These are phyloP conservation scores for Trichophyton rubrum DNA, from an alignment of 2,329 filamentous ascomycete species.

Conservation along the genomic window DNA sequence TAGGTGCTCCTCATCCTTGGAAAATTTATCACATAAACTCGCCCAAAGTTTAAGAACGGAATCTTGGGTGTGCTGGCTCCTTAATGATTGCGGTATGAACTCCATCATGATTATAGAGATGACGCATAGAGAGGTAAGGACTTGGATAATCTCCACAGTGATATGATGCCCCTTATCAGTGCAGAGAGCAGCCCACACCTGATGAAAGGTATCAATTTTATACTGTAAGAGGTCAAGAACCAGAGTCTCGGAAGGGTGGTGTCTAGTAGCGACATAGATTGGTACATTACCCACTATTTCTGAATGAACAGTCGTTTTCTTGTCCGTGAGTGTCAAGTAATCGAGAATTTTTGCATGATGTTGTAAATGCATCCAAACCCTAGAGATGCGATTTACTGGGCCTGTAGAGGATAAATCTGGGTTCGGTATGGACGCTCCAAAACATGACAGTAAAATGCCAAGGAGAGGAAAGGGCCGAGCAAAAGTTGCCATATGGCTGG, in stretches of 20 bases:
- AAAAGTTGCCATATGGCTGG: conserved; percentile 51
- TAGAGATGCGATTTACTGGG: conserved; percentile 21
- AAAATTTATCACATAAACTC: conserved; percentile 24
- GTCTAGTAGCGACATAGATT: conserved; percentile 19
- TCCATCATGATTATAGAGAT: conserved; percentile 27
- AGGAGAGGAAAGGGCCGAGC: conserved; percentile 54
- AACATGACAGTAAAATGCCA: conserved; percentile 56
- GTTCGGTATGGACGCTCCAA: conserved; percentile 38
- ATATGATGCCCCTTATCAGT: conserved; percentile 35
- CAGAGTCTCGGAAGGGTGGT: conserved; percentile 24
- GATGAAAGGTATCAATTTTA: conserved; percentile 35
- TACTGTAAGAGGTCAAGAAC: conserved; percentile 36
- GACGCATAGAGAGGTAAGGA: conserved; percentile 39
- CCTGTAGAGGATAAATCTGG: conserved; percentile 17
- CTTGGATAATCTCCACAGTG: conserved; percentile 39
- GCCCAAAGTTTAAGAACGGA: conserved; percentile 24
- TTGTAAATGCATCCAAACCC: conserved; percentile 31
- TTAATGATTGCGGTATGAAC: conserved; percentile 24
- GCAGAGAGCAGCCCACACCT: conserved; percentile 33
- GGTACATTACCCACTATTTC: conserved; percentile 6
- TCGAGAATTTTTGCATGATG: conserved; percentile 32
- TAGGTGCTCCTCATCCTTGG: conserved; percentile 17
- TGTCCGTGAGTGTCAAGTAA: conserved; percentile 38
- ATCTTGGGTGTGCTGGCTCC: conserved; percentile 19
- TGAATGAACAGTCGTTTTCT: not conserved